phyloP scores from a whole-genome alignment of 371 early-diverging fungal genomes.

The Zopfochytrium polystomum region DNA sequence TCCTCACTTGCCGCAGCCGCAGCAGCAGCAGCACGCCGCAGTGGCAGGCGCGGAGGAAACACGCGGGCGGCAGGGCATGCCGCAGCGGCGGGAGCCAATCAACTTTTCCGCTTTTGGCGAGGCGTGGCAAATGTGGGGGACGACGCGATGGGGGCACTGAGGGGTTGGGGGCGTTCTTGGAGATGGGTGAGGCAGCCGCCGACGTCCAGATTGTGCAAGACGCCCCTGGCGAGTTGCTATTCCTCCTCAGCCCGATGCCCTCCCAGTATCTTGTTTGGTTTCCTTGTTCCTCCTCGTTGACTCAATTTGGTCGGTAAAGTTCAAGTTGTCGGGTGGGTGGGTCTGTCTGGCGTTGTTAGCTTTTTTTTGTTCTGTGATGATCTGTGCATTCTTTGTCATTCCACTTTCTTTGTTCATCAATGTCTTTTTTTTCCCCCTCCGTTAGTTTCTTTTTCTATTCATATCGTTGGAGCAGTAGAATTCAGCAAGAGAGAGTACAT shows the following conservation, averaged over 20 bases:
- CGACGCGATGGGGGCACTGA: neutral
- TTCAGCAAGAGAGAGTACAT: too few species aligned
- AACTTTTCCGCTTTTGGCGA: neutral
- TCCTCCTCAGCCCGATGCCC: neutral
- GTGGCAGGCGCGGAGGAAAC: neutral
- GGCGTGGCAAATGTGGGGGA: neutral
- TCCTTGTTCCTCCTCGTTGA: neutral
- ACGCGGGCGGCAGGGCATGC: neutral
- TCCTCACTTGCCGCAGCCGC: neutral
- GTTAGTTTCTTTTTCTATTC: neutral
- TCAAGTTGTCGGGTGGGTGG: too few species aligned
- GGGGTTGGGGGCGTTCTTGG: neutral
- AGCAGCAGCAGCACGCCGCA: neutral
- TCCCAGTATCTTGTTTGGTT: neutral
- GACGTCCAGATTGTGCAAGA: neutral
- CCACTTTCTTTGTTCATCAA: neutral
- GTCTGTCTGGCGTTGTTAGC: too few species aligned
- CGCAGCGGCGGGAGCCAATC: neutral
- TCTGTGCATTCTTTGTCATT: neutral
- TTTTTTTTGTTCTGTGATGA: neutral
- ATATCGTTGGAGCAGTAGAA: too few species aligned
- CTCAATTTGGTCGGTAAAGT: neutral
- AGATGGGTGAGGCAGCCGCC: neutral
- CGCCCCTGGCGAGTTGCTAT: neutral
- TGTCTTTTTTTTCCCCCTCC: constrained; percentile 1